These are phyloP conservation scores for Xylaria longipes DNA, from an alignment of 495 filamentous ascomycete genomes.

Conservation along the genomic window DNA sequence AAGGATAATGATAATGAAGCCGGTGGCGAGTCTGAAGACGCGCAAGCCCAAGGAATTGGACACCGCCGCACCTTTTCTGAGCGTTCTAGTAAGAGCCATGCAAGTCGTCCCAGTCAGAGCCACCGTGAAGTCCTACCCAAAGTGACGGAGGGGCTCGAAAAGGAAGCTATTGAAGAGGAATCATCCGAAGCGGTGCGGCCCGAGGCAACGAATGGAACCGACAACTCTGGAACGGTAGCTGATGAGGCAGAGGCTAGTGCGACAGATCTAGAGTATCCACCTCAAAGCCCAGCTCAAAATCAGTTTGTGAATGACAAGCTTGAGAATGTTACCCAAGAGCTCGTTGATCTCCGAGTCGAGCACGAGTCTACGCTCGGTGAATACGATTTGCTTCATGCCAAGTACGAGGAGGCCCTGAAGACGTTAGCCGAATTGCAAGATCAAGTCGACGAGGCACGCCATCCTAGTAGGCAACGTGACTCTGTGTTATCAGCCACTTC, in stretches of 20 bases:
- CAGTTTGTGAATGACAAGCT: constrained; percentile 92
- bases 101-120: constrained; percentile 55
- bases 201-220: constrained; percentile 10
- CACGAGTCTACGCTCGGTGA: constrained; percentile 86
- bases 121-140: constrained; percentile 60
- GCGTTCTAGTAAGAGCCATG: constrained; percentile 59
- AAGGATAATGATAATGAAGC: constrained; percentile 62
- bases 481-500: constrained; percentile 63
- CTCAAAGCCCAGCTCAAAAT: constrained; percentile 77
- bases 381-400: constrained; percentile 80
- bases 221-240: constrained; percentile 20
- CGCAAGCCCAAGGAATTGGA: constrained; percentile 49
- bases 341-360: constrained; percentile 86
- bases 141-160: constrained; percentile 49
- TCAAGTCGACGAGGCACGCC: constrained; percentile 80
- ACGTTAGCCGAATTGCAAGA: constrained; percentile 85
- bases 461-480: constrained; percentile 61
- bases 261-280: constrained; percentile 38
- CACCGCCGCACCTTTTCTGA: constrained; percentile 53
- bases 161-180: constrained; percentile 43
- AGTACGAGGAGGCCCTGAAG: constrained; percentile 88
- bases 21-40: constrained; percentile 36
- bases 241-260: constrained; percentile 42
- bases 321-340: constrained; percentile 88
- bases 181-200: background rate